Base-by-base conservation (phyloP, 306 rosid genomes). In the Vigna angularis region DNA sequence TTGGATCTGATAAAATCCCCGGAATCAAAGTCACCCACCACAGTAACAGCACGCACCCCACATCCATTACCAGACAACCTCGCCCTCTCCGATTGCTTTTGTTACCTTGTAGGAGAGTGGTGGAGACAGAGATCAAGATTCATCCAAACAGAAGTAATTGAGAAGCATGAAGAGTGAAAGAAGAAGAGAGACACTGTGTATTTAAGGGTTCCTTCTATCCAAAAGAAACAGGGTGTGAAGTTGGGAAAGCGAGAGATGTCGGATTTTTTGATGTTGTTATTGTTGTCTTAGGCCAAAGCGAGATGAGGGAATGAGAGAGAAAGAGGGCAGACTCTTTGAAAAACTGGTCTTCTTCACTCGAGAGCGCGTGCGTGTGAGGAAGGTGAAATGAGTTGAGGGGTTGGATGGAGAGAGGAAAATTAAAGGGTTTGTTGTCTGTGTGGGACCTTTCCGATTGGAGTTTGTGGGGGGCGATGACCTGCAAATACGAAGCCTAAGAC, bases 1-100 rank as follows among this genome's bases (percentile, higher is more conserved):
- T 90, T 14, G 98, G 98, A 91, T 95, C 99, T 83, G 99, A 87
- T 45, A 73, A 65, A 32, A 53, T 66, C 3, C 18, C 59, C 0
- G 66, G 74, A 9, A 88, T 70, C 30, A 32, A 12, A 4, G 18
- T 17, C 2, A 79, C 40, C 28, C 75, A 64, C 40, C 59, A 34
- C 26, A 77, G 22, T 49, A 88, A n/a, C n/a, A 88, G 4, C 42
- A 83, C 50, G 30, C 30, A 73, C 87, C 79, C 83, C 20, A 51
- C 81, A 75, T 84, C 89, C 91, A 87, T 40, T 88, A n/a, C 28
- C 0, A 26, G 28, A 26, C 28, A 26, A 26, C 28, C 28, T 26
- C 0, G 28, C 0, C 28, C 28, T 26, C 28, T 26, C 3, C 3
- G 3, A 26, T 59, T 22, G 32, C 34, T 56, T 26, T 26, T 26